Evolutionary conservation across 441 rosid species (phyloP), one percentile per base, ranked within the genome.

Genomic region (Aleurites moluccanus): DNA sequence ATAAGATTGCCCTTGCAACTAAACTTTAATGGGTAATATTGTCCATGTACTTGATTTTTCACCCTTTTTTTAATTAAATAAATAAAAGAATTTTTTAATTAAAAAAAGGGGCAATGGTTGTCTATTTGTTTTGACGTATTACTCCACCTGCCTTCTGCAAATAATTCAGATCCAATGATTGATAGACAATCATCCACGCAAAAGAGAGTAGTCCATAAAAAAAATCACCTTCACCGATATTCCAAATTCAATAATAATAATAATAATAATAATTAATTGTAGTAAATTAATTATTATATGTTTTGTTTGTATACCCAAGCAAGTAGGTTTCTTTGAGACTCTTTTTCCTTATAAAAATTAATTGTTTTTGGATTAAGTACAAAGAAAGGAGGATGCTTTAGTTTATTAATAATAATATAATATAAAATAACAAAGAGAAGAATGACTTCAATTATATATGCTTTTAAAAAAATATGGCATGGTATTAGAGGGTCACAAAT

Each of bases 291-390:
- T n/a, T n/a, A n/a, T n/a, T 45, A 45, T 10, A 3, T 13, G 50
- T 45, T 45, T 45, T 14, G 15, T 45, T 45, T 45, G 15, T 3
- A 11, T 45, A 45, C 15, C 3, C 8, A 38, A 38, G 40, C 50
- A 45, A 45, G 50, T 10, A 45, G 50, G 13, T 45, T 45, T 45
- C 50, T 45, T 14, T 45, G 16, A 45, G 15, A 10, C 63, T 59
- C n/a, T 27, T 67, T 18, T 23, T 25, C 11, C 2, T 27, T 50
- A 25, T 1, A n/a, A 30, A 27, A 45, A 21, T 25, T 27, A 47
- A 25, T 25, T 67, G 65, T 6, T 27, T 66, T 70, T 75, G 67
- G 59, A 73, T 75, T 18, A 71, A 71, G 84, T 42, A n/a, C 55
- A 83, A 69, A 30, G 63, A 23, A 57, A 40, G 33, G 59, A 18